Conservation (phyloP, 108 stramenopile genomes). For the Stephanodiscus minutulus region DNA sequence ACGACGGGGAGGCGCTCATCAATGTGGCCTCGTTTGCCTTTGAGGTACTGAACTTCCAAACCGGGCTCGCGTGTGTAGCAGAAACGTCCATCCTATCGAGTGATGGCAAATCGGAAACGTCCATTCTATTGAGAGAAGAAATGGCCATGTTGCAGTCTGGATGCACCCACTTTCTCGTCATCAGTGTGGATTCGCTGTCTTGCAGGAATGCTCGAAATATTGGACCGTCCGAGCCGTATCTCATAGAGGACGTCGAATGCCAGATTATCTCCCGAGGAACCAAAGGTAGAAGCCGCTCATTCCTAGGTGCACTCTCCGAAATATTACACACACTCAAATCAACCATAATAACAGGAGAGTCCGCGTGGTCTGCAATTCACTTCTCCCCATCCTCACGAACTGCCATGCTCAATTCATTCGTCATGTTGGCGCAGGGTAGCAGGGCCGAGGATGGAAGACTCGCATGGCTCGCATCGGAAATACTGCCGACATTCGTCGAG, state of each 20-base stretch:
- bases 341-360: slow-evolving; percentile 14
- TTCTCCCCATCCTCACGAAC: slow-evolving; percentile 26
- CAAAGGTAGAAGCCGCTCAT: not conserved
- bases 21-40: slow-evolving; percentile 28
- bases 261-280: not conserved
- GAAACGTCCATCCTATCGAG: not conserved
- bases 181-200: slow-evolving; percentile 33
- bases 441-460: slow-evolving; percentile 17
- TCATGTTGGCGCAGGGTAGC: slow-evolving; percentile 25
- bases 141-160: slow-evolving; percentile 34
- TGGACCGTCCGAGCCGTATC: not conserved
- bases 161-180: slow-evolving; percentile 33
- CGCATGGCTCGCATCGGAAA: slow-evolving; percentile 21
- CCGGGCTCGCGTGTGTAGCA: not conserved
- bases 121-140: slow-evolving; percentile 10
- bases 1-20: slow-evolving; percentile 19
- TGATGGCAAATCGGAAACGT: not conserved
- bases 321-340: slow-evolving; percentile 8
- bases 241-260: slow-evolving; percentile 18
- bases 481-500: slow-evolving; percentile 18
- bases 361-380: not conserved
- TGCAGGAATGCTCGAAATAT: slow-evolving; percentile 9
- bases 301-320: slow-evolving; percentile 10
- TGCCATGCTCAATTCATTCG: slow-evolving; percentile 29
- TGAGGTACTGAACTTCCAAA: slow-evolving; percentile 22